Evolutionary conservation across 768 basidiomycete species (phyloP).

Genomic region (Russula virescens): DNA sequence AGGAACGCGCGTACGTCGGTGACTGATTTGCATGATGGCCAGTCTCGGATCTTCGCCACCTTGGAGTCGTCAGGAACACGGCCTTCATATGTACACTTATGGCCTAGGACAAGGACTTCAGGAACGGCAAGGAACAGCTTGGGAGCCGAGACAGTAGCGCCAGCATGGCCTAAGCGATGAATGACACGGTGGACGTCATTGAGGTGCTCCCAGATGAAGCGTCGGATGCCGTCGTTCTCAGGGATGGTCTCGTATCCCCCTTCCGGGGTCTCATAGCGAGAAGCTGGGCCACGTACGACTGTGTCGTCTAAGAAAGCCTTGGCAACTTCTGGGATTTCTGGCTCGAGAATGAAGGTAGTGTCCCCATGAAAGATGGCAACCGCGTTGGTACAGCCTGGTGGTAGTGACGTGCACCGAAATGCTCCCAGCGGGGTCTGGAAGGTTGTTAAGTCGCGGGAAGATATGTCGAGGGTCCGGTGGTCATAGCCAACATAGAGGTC

Average conservation of each 20-base stretch:
- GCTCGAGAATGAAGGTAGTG: neutral
- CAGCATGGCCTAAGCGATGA: neutral
- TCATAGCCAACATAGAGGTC: neutral
- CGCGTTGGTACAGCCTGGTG: neutral
- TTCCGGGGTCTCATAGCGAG: neutral
- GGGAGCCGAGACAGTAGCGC: neutral
- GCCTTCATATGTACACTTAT: neutral
- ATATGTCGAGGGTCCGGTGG: neutral
- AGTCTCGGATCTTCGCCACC: slow-evolving; percentile 28
- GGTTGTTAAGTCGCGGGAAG: neutral
- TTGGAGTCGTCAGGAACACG: slow-evolving; percentile 4
- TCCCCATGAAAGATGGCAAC: neutral
- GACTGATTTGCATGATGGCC: slow-evolving; percentile 23
- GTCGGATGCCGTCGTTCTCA: neutral
- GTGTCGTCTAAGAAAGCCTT: neutral
- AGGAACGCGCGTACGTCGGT: slow-evolving; percentile 29
- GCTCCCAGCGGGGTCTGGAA: neutral
- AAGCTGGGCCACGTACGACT: neutral
- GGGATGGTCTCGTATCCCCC: neutral
- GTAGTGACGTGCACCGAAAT: neutral
- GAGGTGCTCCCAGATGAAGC: neutral
- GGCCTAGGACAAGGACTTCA: slow-evolving; percentile 31
- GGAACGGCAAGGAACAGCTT: slow-evolving; percentile 5
- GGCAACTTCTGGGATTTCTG: neutral
- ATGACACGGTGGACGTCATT: neutral